Evolutionary conservation across 139 green algal species (phyloP), one percentile per base, ranked within the genome.

Genomic region (Chlorella vulgaris): DNA sequence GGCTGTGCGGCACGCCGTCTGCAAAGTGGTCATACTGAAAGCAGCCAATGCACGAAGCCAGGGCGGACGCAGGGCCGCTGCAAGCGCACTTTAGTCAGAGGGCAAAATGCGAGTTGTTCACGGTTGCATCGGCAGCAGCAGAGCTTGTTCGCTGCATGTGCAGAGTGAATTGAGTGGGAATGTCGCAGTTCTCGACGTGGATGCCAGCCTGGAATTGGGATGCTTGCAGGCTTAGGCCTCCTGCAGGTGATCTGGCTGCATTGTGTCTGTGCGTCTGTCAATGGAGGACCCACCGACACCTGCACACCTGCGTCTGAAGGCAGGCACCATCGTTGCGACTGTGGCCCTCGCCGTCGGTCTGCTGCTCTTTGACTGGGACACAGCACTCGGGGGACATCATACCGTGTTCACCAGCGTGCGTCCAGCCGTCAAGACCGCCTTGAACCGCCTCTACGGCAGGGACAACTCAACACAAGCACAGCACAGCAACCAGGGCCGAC

Each of bases 351-450:
- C 55, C 26, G 38, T 53, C 8, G 51, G 40, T 2, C 69, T 89
- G 21, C 50, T 90, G 38, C 68, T 86, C 18, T 80, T 80, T 47
- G 86, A 90, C 40, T 86, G 85, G 83, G 74, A 86, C 74, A 1
- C 38, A 1, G 63, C 74, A 4, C 53, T n/a, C 39, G 86, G 69
- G 8, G 42, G 39, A 2, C 36, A 70, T 50, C 58, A 58, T 26
- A 90, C 71, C 8, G 78, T 89, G 28, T 89, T 90, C 71, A 89
- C 74, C 38, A 40, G 38, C 22, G 60, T 90, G 76, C 76, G 86
- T 0, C 86, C 86, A 22, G 63, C 86, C 28, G 47, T 90, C 24
- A 89, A 89, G 60, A 43, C 65, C 1, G 47, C 67, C 0, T 74
- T 90, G 6, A 90, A 90, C 76, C 68, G 39, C 0, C 15, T 89